Conservation (phyloP, 768 basidiomycete species). For the Agrocybe chaxingu region DNA sequence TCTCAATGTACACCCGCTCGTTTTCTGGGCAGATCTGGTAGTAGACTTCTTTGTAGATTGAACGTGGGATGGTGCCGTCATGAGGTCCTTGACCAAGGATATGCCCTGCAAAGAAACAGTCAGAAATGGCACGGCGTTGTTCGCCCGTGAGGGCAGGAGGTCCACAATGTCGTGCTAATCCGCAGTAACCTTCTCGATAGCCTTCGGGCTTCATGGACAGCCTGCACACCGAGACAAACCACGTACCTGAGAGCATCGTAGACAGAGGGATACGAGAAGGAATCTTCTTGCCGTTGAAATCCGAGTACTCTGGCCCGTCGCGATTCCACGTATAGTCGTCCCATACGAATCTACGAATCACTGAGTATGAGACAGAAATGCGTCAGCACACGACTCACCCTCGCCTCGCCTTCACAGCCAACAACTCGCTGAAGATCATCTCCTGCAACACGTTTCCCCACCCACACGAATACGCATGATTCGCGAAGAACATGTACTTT, state of each 20-base stretch:
- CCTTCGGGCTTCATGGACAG: too few relatives aligned
- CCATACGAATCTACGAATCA: conserved; percentile 44
- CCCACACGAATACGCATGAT: conserved; percentile 47
- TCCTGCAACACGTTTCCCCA: conserved; percentile 67
- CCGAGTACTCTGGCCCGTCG: conserved; percentile 37
- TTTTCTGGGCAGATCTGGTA: conserved; percentile 42
- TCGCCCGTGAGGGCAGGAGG: too few relatives aligned
- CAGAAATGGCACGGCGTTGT: not conserved
- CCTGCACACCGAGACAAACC: not conserved
- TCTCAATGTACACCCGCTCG: conserved; percentile 23
- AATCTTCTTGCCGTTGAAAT: conserved; percentile 47
- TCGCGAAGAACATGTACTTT: conserved; percentile 46
- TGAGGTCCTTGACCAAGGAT: conserved; percentile 11
- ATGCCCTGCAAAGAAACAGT: conserved; percentile 16
- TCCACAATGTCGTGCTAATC: too few relatives aligned
- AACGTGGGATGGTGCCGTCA: conserved; percentile 27
- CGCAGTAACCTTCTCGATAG: too few relatives aligned
- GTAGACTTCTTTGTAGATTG: conserved; percentile 45
- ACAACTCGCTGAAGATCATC: conserved; percentile 45
- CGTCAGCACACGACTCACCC: conserved; percentile 34
- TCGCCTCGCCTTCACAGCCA: conserved; percentile 44
- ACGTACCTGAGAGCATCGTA: conserved; percentile 47
- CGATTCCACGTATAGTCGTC: conserved; percentile 57
- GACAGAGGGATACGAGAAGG: conserved; percentile 55
- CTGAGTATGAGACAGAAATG: not conserved